Evolutionary conservation across 2,329 filamentous ascomycete genomes (phyloP).

Genomic region (Pochonia chlamydosporia): DNA sequence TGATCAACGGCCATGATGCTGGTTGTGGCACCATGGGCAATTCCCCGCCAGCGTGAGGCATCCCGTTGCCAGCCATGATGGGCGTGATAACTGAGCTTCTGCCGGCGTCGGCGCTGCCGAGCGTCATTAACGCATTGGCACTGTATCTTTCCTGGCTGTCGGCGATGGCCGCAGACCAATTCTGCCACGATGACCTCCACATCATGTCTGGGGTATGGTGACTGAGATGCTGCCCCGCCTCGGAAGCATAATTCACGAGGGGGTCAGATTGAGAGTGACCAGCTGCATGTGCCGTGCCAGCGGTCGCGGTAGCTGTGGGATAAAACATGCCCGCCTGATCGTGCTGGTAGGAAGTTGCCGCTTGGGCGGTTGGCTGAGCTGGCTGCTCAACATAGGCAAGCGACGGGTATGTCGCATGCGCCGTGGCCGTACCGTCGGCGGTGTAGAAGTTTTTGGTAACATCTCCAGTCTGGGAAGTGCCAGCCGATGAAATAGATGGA

Average conservation of each 20-base stretch:
- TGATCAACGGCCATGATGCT: constrained; percentile 24
- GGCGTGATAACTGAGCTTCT: constrained; percentile 2
- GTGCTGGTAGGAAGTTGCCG: constrained; percentile 16
- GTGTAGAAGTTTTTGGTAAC: constrained; percentile 25
- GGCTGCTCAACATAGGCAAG: constrained; percentile 23
- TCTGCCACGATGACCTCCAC: constrained; percentile 45
- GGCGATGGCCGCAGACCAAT: constrained; percentile 48
- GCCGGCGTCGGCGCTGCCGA: constrained; percentile 26
- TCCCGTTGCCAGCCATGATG: constrained; percentile 1
- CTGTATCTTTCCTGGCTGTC: constrained; percentile 44
- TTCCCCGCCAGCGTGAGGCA: constrained; percentile 10
- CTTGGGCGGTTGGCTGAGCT: neutral
- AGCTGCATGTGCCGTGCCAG: constrained; percentile 16
- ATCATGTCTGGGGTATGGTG: constrained; percentile 22
- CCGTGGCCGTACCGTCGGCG: constrained; percentile 15
- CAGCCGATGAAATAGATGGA: constrained; percentile 11
- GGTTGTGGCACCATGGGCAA: constrained; percentile 21
- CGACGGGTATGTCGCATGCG: constrained; percentile 22
- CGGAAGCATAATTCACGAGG: constrained; percentile 30
- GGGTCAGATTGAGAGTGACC: constrained; percentile 26
- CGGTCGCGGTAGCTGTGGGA: constrained; percentile 12
- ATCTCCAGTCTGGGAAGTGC: constrained; percentile 13
- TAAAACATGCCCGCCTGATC: constrained; percentile 23
- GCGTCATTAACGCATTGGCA: constrained; percentile 41
- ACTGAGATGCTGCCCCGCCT: constrained; percentile 26